Percentiles rank a stretch among this genome's conserved stretches.
These are phyloP conservation scores for Podospora didyma DNA, from an alignment of 495 filamentous ascomycete species.

Conservation along the genomic window DNA sequence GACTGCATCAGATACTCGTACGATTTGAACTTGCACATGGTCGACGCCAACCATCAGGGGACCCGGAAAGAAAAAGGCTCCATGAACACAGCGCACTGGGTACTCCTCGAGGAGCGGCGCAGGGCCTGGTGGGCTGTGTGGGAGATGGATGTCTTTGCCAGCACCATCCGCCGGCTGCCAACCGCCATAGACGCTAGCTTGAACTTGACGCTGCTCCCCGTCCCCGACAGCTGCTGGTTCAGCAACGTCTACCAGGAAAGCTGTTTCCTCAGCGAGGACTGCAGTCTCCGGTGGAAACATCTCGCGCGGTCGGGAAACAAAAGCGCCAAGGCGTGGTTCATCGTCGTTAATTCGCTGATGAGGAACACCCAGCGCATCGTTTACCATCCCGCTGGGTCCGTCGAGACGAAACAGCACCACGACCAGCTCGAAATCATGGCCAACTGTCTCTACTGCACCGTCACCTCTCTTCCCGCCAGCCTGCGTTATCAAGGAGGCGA, in stretches of 20 bases:
- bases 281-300: conserved; percentile 24
- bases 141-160: conserved; percentile 39
- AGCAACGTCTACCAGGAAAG: conserved; percentile 17
- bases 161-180: conserved; percentile 27
- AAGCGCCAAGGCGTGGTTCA: conserved; percentile 35
- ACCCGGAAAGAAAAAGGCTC: neutral
- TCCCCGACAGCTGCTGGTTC: conserved; percentile 31
- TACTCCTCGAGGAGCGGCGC: conserved; percentile 23
- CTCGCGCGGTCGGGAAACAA: conserved; percentile 29
- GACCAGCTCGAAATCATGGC: conserved; percentile 14
- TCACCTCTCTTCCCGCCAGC: conserved; percentile 15
- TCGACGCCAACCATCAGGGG: conserved; percentile 12
- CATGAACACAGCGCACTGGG: conserved; percentile 13
- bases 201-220: conserved; percentile 23
- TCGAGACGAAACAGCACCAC: neutral
- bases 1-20: conserved; percentile 29
- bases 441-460: conserved; percentile 22
- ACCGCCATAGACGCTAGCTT: conserved; percentile 30
- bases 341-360: conserved; percentile 33
- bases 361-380: conserved; percentile 24
- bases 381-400: neutral
- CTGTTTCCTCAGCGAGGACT: conserved; percentile 25
- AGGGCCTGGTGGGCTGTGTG: conserved; percentile 38
- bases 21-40: conserved; percentile 28
- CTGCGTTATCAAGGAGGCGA: conserved; percentile 22